Base-by-base conservation (phyloP, 768 basidiomycete genomes). In the Sarcodon sp. region DNA sequence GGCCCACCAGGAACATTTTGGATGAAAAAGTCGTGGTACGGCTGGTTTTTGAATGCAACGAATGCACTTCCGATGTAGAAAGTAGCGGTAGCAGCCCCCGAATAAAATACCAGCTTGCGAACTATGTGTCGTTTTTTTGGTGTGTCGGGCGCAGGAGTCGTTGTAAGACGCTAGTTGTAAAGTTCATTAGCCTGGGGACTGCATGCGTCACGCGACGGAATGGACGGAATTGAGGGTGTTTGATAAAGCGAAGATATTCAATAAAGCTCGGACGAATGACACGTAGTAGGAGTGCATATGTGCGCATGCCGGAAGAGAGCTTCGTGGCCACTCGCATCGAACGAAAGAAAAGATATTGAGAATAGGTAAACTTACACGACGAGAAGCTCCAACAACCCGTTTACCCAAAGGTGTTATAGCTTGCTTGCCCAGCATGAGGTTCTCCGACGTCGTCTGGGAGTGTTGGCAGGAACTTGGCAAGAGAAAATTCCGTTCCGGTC, bases 51-150 rank as follows among this genome's bases (percentile, higher is more conserved):
- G 68, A 85, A 83, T 16, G 88, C 78, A 50, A 80, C 66, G 63
- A 87, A 84, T 7, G 83, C 76, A 64, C 89, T 89, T 45, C 82
- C 79, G 50, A 81, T 67, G 71, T 92, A 94, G 69, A 91, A 90
- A 13, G 80, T 78, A 44, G 82, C 77, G 13, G 78, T 77, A 16
- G 79, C 71, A 8, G 77, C 71, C 38, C 82, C 65, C 12, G 87
- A 80, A 47, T 83, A 79, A 64, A 82, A 68, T 33, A 93, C 60
- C 46, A 89, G 64, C 46, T 66, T 71, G 49, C 79, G 74, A 43
- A 87, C 64, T 47, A 79, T 50, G 44, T 65, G 62, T 52, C 67
- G 76, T 60, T 74, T 73, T 59, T 72, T 71, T 7, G 76, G 72
- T 7, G 56, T 31, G 3, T 27, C 3, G 34, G 60, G 50, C 53